A percentile compares a stretch with the other conserved stretches of the same genome.
Conservation (phyloP, 1,139 yeast genomes). For the Sugiyamaella xylanicola region DNA sequence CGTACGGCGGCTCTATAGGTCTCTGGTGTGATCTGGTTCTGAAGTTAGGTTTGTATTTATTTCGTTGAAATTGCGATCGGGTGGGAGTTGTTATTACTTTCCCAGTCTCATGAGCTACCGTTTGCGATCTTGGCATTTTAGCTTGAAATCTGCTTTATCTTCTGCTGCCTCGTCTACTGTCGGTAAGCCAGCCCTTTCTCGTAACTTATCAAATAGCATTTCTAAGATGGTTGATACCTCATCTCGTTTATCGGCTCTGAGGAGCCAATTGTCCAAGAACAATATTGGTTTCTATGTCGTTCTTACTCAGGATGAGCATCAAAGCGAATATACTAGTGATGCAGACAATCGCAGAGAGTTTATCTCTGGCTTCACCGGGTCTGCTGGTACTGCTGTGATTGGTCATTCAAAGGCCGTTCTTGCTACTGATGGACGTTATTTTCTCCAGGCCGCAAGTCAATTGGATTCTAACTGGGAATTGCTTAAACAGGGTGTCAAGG, state of each 20-base stretch:
- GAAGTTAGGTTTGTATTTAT: too few species aligned
- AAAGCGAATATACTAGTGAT: slow-evolving; percentile 81
- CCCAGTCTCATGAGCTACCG: slow-evolving; percentile 13
- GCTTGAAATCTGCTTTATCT: slow-evolving; percentile 6
- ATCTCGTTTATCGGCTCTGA: slow-evolving; percentile 53
- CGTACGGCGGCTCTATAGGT: too few species aligned
- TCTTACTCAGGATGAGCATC: slow-evolving; percentile 94
- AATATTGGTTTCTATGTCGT: slow-evolving; percentile 77
- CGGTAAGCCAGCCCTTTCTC: not conserved
- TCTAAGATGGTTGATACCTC: slow-evolving; percentile 30
- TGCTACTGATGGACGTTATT: slow-evolving; percentile 94
- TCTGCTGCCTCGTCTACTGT: not conserved
- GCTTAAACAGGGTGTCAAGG: slow-evolving; percentile 75
- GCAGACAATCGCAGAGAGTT: slow-evolving; percentile 83
- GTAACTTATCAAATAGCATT: not conserved
- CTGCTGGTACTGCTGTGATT: slow-evolving; percentile 90
- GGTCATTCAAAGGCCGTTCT: slow-evolving; percentile 75
- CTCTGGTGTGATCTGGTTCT: too few species aligned
- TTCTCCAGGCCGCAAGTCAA: slow-evolving; percentile 85
- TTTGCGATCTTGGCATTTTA: slow-evolving; percentile 19
- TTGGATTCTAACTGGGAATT: slow-evolving; percentile 82
- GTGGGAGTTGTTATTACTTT: not conserved
- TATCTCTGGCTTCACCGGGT: slow-evolving; percentile 83
- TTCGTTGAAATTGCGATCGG: not conserved
- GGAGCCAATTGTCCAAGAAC: slow-evolving; percentile 64